Conservation (phyloP, 192 early-diverging fungal genomes). For the Coemansia sp. region DNA sequence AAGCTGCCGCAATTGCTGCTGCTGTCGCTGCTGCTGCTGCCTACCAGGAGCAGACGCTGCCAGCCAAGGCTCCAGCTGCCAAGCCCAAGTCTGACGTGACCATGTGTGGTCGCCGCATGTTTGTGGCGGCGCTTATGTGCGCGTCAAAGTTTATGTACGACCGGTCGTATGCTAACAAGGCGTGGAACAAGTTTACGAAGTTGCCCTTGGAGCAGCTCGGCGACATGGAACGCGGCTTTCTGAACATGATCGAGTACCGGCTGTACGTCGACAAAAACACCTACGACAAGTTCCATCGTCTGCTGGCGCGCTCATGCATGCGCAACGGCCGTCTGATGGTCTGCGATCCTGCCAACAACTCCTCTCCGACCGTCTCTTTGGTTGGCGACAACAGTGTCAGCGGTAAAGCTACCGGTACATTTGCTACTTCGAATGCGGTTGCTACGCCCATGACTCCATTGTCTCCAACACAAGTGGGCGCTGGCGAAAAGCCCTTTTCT, state of each 20-base stretch:
- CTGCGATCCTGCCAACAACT: slow-evolving; percentile 23
- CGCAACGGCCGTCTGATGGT: slow-evolving; percentile 47
- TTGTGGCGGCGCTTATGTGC: slow-evolving; percentile 75
- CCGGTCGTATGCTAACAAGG: slow-evolving; percentile 76
- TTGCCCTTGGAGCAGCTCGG: slow-evolving; percentile 74
- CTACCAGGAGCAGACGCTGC: background rate
- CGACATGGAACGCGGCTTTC: slow-evolving; percentile 75
- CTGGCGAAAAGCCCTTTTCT: background rate
- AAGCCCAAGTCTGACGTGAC: slow-evolving; percentile 53
- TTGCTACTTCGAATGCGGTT: too few relatives aligned
- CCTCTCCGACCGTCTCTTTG: too few relatives aligned
- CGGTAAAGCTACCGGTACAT: background rate
- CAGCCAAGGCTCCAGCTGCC: background rate
- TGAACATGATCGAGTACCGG: slow-evolving; percentile 71
- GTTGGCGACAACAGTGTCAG: background rate
- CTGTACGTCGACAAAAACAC: slow-evolving; percentile 53
- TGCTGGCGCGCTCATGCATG: slow-evolving; percentile 44
- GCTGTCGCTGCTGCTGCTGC: background rate
- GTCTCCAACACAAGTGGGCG: too few relatives aligned
- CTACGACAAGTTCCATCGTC: slow-evolving; percentile 48
- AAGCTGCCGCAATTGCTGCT: background rate
- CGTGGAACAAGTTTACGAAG: slow-evolving; percentile 84
- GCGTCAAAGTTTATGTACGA: slow-evolving; percentile 86
- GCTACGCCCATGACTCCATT: background rate
- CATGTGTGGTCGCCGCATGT: slow-evolving; percentile 75